Evolutionary conservation across 1,284 basidiomycete species (phyloP).

Genomic region (Naganishia sp.): DNA sequence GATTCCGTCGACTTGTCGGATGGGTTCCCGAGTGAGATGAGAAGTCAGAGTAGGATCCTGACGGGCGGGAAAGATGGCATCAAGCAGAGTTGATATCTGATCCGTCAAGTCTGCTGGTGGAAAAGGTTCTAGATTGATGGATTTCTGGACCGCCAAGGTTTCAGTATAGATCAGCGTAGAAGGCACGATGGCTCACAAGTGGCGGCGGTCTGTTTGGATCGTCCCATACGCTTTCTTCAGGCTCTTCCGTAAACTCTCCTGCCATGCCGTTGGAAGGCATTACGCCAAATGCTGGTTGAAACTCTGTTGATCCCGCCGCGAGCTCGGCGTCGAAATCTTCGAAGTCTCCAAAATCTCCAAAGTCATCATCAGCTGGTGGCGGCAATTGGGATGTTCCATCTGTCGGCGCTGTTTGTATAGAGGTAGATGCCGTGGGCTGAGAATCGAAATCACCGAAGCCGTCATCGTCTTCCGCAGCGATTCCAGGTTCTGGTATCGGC

Average conservation of each 20-base stretch:
- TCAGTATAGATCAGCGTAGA: too few species aligned
- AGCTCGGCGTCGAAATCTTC: slow-evolving; percentile 66
- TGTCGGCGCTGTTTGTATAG: slow-evolving; percentile 36
- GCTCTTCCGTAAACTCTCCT: slow-evolving; percentile 39
- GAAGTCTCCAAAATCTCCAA: slow-evolving; percentile 57
- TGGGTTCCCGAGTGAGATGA: slow-evolving; percentile 65
- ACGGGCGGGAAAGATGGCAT: slow-evolving; percentile 62
- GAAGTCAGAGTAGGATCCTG: slow-evolving; percentile 39
- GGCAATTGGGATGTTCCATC: slow-evolving; percentile 45
- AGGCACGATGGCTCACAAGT: slow-evolving; percentile 7
- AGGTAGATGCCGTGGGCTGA: slow-evolving; percentile 27
- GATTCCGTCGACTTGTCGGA: slow-evolving; percentile 75
- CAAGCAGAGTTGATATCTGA: slow-evolving; percentile 67
- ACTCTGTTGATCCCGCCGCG: neutral
- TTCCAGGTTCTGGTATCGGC: slow-evolving; percentile 8
- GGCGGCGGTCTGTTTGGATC: slow-evolving; percentile 26
- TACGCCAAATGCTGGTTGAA: too few species aligned
- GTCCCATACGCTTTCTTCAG: slow-evolving; percentile 26
- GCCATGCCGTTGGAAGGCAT: neutral
- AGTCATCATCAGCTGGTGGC: slow-evolving; percentile 22
- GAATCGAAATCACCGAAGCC: slow-evolving; percentile 47
- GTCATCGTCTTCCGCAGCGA: slow-evolving; percentile 64
- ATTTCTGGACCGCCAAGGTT: slow-evolving; percentile 57
- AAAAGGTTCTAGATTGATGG: slow-evolving; percentile 64
- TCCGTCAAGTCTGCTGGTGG: slow-evolving; percentile 61